A percentile compares a stretch with the other conserved stretches of the same genome.
These are phyloP conservation scores for Aegilops speltoides DNA, from an alignment of 176 grass and related monocot species.

Conservation along the genomic window DNA sequence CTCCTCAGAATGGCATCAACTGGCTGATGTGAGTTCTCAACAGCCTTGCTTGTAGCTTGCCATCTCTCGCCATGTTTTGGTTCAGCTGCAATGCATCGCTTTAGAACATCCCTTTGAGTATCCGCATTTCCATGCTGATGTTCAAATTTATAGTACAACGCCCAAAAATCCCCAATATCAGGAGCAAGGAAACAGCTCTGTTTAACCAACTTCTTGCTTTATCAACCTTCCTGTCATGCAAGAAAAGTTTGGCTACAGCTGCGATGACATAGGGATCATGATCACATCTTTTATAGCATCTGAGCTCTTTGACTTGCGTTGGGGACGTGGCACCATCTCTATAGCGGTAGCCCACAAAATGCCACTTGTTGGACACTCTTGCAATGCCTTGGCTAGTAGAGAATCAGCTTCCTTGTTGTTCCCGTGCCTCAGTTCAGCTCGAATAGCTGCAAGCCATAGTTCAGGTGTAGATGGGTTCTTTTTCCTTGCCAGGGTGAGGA, in stretches of 20 bases:
- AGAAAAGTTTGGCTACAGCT: slow-evolving; percentile 81
- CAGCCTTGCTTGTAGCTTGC: slow-evolving; percentile 75
- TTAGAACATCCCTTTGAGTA: slow-evolving; percentile 72
- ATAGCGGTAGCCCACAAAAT: slow-evolving; percentile 79
- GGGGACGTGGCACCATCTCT: slow-evolving; percentile 79
- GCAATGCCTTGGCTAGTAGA: slow-evolving; percentile 79
- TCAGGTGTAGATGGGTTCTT: slow-evolving; percentile 81
- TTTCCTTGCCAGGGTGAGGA: slow-evolving; percentile 87
- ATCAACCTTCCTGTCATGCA: slow-evolving; percentile 82
- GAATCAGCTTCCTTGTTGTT: slow-evolving; percentile 83
- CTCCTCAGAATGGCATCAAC: slow-evolving; percentile 66
- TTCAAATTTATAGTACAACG: slow-evolving; percentile 82
- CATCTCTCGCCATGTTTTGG: slow-evolving; percentile 85
- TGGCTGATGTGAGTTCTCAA: slow-evolving; percentile 75
- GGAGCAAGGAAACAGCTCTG: slow-evolving; percentile 72
- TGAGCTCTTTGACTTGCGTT: slow-evolving; percentile 67
- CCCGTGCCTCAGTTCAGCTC: slow-evolving; percentile 67
- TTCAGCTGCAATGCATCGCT: slow-evolving; percentile 61
- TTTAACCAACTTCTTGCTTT: slow-evolving; percentile 87
- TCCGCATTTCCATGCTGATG: slow-evolving; percentile 74
- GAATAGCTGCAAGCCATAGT: slow-evolving; percentile 85
- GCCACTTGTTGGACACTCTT: slow-evolving; percentile 82
- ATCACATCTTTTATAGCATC: slow-evolving; percentile 83
- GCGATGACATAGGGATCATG: slow-evolving; percentile 79
- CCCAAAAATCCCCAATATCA: slow-evolving; percentile 88